Evolutionary conservation across 345 rosid species (phyloP).

Genomic region (Sonneratia caseolaris): DNA sequence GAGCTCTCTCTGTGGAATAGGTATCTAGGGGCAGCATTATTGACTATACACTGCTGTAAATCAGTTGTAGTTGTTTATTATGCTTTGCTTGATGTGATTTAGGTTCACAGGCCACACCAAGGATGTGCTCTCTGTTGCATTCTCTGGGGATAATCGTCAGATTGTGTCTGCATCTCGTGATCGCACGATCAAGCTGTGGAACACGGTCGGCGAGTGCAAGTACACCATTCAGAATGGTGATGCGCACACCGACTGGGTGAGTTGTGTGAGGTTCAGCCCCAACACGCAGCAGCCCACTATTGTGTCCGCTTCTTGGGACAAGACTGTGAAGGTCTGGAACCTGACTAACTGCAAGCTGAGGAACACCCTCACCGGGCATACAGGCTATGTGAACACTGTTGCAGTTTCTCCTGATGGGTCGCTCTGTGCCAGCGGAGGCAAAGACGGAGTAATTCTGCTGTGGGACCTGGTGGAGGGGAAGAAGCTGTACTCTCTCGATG

Average conservation of each 20-base stretch:
- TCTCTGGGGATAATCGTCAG: constrained; percentile 46
- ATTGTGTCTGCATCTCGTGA: constrained; percentile 46
- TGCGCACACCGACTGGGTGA: constrained; percentile 82
- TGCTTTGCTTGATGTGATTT: neutral
- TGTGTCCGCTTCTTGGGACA: constrained; percentile 88
- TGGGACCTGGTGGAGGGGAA: constrained; percentile 80
- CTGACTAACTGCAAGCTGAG: constrained; percentile 68
- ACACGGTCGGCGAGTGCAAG: constrained; percentile 91
- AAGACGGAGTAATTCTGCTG: constrained; percentile 57
- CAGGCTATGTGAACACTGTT: constrained; percentile 65
- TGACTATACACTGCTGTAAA: neutral
- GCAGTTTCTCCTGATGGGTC: constrained; percentile 79
- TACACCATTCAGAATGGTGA: constrained; percentile 83
- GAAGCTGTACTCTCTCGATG: constrained; percentile 62
- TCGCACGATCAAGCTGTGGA: constrained; percentile 43
- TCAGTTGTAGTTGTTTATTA: neutral
- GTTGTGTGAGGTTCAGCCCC: constrained; percentile 92
- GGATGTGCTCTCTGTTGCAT: constrained; percentile 43
- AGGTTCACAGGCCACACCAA: constrained; percentile 41
- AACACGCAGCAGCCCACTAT: constrained; percentile 69
- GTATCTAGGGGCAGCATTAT: neutral
- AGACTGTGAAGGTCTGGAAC: constrained; percentile 90
- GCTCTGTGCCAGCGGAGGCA: constrained; percentile 70
- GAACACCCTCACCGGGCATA: constrained; percentile 47
- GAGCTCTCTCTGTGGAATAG: too few species aligned